Percentiles rank a stretch among this genome's conserved stretches.
phyloP scores from a whole-genome alignment of 2,329 filamentous ascomycete genomes.

The Cladophialophora carrionii region DNA sequence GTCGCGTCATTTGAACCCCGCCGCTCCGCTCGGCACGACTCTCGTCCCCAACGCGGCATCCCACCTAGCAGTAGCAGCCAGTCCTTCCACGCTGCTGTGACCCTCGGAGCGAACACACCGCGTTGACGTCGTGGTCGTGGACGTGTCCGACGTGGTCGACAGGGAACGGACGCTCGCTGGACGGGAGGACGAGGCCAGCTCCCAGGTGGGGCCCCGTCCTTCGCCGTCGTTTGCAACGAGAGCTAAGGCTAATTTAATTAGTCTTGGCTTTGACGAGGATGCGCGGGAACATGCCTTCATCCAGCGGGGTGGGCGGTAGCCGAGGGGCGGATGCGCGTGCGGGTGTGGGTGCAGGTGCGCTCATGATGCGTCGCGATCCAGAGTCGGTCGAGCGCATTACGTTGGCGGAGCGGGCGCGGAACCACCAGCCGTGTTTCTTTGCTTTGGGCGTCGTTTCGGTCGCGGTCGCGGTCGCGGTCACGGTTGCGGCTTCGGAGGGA shows the following conservation, averaged over 20 bases:
- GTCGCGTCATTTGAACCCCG: background rate
- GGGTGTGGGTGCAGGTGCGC: background rate
- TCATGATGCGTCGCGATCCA: background rate
- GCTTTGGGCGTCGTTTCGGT: background rate
- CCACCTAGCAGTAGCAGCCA: too few relatives aligned
- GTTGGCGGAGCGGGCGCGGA: background rate
- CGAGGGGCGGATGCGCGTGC: background rate
- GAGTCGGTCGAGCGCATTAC: background rate
- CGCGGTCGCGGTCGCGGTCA: background rate
- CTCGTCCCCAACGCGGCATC: background rate
- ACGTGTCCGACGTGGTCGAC: background rate
- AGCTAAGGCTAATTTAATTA: background rate
- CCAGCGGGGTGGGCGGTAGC: background rate
- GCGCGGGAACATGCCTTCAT: slow-evolving; percentile 9
- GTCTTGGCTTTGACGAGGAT: background rate
- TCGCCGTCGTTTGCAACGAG: background rate
- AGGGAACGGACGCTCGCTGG: background rate
- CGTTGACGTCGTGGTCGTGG: background rate
- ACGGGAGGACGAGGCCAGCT: background rate
- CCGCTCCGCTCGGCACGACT: background rate
- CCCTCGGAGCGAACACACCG: background rate
- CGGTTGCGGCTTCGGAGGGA: background rate
- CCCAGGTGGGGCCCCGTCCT: too few relatives aligned
- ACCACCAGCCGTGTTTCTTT: slow-evolving; percentile 4
- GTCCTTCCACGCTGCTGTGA: background rate